Evolutionary conservation across 148 eudicot genomes (phyloP).

Genomic region (Fagopyrum esculentum): DNA sequence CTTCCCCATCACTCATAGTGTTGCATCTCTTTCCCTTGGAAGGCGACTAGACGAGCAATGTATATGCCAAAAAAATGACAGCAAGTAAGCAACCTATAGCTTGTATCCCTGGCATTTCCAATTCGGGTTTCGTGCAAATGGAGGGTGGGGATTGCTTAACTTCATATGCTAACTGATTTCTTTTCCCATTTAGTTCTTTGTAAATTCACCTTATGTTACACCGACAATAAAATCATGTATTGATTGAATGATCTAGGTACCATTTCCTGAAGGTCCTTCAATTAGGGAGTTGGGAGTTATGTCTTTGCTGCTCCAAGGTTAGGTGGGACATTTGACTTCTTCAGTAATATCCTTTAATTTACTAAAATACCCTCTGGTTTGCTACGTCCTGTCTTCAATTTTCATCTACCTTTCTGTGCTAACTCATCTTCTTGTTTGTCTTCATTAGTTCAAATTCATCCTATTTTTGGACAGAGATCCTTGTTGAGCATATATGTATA

Average conservation of each 20-base stretch:
- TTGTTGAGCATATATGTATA: not conserved
- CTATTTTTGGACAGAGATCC: not conserved
- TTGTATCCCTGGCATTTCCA: conserved; percentile 12
- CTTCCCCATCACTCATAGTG: not conserved
- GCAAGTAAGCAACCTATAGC: not conserved
- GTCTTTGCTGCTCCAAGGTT: not conserved
- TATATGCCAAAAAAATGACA: not conserved
- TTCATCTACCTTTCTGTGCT: not conserved
- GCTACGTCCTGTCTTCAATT: not conserved
- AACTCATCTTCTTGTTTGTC: not conserved
- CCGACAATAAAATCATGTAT: not conserved
- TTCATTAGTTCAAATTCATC: not conserved
- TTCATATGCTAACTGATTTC: not conserved
- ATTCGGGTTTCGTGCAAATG: not conserved
- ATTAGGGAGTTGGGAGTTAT: not conserved
- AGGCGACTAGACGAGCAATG: not conserved
- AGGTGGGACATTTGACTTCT: not conserved
- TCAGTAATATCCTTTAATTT: not conserved
- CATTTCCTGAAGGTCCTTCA: not conserved
- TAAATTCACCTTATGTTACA: not conserved
- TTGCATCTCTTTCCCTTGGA: conserved; percentile 9
- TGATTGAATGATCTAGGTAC: not conserved
- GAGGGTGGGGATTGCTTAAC: conserved; percentile 5
- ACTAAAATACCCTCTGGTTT: not conserved
- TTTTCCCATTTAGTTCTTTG: not conserved